These are phyloP conservation scores for Epithele typhae DNA, from an alignment of 768 basidiomycete genomes.

Conservation along the genomic window DNA sequence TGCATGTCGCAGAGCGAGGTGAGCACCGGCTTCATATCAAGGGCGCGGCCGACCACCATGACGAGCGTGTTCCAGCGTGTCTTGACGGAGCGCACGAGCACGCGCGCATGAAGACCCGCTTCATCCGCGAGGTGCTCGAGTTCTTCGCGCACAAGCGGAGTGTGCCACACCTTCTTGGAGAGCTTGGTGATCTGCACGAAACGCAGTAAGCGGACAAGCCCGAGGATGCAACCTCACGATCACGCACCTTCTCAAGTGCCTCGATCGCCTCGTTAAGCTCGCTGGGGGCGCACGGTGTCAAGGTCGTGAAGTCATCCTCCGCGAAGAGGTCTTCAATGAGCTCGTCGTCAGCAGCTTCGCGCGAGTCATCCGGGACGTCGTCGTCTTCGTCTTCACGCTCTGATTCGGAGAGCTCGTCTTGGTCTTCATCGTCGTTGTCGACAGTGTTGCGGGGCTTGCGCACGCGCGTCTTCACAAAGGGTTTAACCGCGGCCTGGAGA, in stretches of 20 bases:
- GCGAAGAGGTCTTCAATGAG: constrained; percentile 6
- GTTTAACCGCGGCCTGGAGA: no score
- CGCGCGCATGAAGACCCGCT: constrained; percentile 9
- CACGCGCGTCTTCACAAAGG: no score
- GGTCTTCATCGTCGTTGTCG: background rate
- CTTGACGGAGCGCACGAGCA: constrained; percentile 4
- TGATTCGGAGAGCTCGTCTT: background rate
- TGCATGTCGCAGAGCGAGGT: constrained; percentile 11
- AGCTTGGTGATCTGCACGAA: background rate
- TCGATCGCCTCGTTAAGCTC: background rate
- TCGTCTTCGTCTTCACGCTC: background rate
- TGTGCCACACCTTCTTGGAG: constrained; percentile 1
- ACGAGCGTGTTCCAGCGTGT: constrained; percentile 25
- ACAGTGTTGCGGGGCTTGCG: no score
- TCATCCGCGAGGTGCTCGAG: constrained; percentile 8
- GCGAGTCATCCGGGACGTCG: constrained; percentile 1
- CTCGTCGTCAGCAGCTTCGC: constrained; percentile 19
- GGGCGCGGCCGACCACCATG: constrained; percentile 15
- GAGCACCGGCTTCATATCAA: constrained; percentile 16
- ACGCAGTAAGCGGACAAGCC: no score
- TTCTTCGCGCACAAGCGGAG: constrained; percentile 17
- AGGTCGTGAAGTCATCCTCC: constrained; percentile 2
- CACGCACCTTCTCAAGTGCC: constrained; percentile 12
- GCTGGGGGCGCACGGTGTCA: no score
- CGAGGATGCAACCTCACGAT: background rate